Evolutionary conservation across 2,329 filamentous ascomycete genomes (phyloP).

Genomic region (Verticillium zaregamsianum): DNA sequence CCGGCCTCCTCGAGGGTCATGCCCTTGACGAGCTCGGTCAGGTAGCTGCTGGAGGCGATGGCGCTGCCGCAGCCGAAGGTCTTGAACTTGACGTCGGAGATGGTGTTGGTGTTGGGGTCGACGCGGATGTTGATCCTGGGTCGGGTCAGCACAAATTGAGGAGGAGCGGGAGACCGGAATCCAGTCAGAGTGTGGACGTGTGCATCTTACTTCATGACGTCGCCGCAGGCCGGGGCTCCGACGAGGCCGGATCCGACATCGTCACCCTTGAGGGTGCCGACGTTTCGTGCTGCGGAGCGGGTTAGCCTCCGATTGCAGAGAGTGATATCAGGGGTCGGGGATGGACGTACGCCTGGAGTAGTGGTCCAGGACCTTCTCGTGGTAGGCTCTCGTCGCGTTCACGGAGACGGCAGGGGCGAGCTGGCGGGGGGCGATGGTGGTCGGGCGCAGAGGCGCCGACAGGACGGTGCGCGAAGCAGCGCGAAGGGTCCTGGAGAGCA

Average conservation of each 20-base stretch:
- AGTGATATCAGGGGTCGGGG: conserved; percentile 24
- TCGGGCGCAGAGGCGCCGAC: conserved; percentile 33
- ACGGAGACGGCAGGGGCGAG: conserved; percentile 34
- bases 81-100: conserved; percentile 96
- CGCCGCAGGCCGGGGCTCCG: conserved; percentile 81
- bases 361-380: conserved; percentile 70
- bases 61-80: conserved; percentile 93
- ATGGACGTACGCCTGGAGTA: conserved; percentile 72
- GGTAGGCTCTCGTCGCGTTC: conserved; percentile 41
- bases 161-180: background rate
- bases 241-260: conserved; percentile 92
- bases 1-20: conserved; percentile 95
- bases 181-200: background rate
- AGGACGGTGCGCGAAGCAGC: conserved; percentile 38
- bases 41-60: conserved; percentile 90
- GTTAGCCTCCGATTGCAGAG: background rate
- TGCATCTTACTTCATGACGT: conserved; percentile 71
- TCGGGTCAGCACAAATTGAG: conserved; percentile 6
- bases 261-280: conserved; percentile 67
- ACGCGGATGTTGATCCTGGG: conserved; percentile 72
- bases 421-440: conserved; percentile 34
- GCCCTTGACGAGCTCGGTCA: conserved; percentile 93
- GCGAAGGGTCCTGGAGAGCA: conserved; percentile 44
- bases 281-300: conserved; percentile 49
- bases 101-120: conserved; percentile 81